Evolutionary conservation across 2,329 filamentous ascomycete genomes (phyloP).

Genomic region (Apiospora pterosperma): DNA sequence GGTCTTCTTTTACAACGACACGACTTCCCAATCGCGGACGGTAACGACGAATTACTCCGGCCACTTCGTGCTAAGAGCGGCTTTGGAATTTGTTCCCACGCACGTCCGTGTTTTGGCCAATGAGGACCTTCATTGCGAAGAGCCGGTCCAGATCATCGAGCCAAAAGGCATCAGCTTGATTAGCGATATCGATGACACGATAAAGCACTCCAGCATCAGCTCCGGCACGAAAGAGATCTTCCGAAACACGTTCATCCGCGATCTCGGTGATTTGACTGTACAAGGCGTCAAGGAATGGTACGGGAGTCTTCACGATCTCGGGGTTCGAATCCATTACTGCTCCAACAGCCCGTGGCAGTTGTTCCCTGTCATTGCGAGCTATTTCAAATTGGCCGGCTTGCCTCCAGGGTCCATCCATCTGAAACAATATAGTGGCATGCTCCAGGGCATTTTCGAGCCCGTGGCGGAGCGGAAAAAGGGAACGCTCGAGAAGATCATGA

Average conservation of each 20-base stretch:
- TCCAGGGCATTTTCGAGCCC: constrained; percentile 97
- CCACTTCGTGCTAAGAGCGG: constrained; percentile 78
- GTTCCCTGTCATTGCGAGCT: constrained; percentile 83
- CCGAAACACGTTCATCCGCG: constrained; percentile 87
- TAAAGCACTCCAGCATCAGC: constrained; percentile 91
- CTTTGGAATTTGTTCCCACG: constrained; percentile 86
- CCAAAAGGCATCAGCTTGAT: constrained; percentile 84
- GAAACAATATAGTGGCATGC: constrained; percentile 95
- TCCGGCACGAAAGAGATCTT: constrained; percentile 91
- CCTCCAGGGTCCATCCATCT: constrained; percentile 89
- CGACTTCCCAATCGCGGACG: constrained; percentile 77
- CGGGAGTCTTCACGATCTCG: constrained; percentile 67
- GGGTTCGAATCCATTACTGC: constrained; percentile 91
- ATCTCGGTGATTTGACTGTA: constrained; percentile 77
- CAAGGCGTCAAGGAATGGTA: constrained; percentile 86
- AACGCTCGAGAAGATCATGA: constrained; percentile 78
- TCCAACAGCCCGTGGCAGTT: constrained; percentile 99
- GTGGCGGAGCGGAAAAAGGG: constrained; percentile 92
- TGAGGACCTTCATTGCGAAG: constrained; percentile 77
- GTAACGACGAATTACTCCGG: constrained; percentile 84
- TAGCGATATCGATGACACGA: constrained; percentile 95
- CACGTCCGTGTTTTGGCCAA: constrained; percentile 84
- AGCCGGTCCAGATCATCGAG: constrained; percentile 74
- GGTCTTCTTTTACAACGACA: constrained; percentile 91
- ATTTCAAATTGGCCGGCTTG: constrained; percentile 75